These are phyloP conservation scores for Fraxinus sp. DNA, from an alignment of 305 asterid genomes.

Conservation along the genomic window DNA sequence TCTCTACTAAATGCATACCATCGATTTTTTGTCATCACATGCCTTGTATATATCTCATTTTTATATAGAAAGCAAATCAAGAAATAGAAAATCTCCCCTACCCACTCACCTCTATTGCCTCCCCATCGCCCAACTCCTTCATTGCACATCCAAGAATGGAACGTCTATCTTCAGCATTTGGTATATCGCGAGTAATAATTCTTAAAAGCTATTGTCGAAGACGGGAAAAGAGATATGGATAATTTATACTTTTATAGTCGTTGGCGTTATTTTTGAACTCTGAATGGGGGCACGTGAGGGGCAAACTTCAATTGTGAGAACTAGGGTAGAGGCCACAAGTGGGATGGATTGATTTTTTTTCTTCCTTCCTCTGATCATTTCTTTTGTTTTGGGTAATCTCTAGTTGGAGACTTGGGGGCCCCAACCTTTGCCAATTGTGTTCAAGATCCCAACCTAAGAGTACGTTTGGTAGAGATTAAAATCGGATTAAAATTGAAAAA, in stretches of 20 bases:
- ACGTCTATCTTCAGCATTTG: neutral
- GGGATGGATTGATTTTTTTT: neutral
- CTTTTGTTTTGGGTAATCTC: neutral
- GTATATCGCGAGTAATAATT: neutral
- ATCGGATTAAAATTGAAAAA: no score
- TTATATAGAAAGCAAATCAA: neutral
- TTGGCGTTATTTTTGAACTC: no score
- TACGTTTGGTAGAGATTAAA: no score
- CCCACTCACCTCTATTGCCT: neutral
- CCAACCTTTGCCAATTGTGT: neutral
- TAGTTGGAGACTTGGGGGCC: neutral
- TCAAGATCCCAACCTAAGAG: neutral
- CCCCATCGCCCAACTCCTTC: neutral
- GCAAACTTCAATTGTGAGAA: neutral
- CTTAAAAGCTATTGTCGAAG: neutral
- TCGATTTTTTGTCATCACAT: neutral
- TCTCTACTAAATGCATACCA: neutral
- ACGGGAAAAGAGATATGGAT: no score
- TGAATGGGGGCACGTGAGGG: neutral
- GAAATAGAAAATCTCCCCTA: neutral
- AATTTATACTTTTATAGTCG: no score
- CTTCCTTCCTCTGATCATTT: neutral
- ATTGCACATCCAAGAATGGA: neutral
- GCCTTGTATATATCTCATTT: neutral
- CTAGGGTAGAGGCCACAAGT: neutral